Evolutionary conservation across 2,329 filamentous ascomycete species (phyloP), one percentile per base, ranked within the genome.

Genomic region (Biscogniauxia sp.): DNA sequence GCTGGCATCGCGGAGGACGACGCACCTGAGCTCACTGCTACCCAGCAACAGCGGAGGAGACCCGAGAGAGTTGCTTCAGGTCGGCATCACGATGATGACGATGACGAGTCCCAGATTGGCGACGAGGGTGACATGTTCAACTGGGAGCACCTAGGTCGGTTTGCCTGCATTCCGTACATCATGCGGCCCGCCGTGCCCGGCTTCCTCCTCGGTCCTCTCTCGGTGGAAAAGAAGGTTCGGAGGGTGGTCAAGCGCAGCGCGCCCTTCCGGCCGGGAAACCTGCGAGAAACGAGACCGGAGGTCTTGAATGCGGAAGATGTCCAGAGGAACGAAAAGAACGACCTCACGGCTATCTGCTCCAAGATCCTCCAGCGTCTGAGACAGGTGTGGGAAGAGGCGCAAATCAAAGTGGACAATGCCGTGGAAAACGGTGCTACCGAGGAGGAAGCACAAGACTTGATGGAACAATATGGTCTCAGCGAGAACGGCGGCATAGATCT

Each of bases 171-270:
- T 58, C 90, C 89, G 0, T 80, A 85, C 69, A 90, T 91, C 62
- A 79, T 83, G 23, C 87, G 94, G 11, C 93, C 94, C 0, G 85
- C 90, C 0, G 82, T 95, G 2, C 86, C 91, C 0, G 89, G 91
- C 1, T 97, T 97, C 69, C 82, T 99, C 6, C 85, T 97, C 0
- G 94, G 95, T 0, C 94, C 94, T 0, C 79, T 98, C 1, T 96
- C 93, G 0, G 86, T 96, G 0, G 91, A 97, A 74, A 97, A 96
- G 74, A 92, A 92, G 70, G 80, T 84, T 7, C 87, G 93, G 15
- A 88, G 88, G 65, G 77, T 88, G 20, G 84, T 85, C 4, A 89
- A 92, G 70, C 86, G 93, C 50, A 87, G 84, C 69, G 90, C 88
- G 0, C 84, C 86, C 0, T 86, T 94, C 64, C 85, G 88, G 59